Conservation (phyloP, 306 rosid species). For the Cyclanthera cordifolia region DNA sequence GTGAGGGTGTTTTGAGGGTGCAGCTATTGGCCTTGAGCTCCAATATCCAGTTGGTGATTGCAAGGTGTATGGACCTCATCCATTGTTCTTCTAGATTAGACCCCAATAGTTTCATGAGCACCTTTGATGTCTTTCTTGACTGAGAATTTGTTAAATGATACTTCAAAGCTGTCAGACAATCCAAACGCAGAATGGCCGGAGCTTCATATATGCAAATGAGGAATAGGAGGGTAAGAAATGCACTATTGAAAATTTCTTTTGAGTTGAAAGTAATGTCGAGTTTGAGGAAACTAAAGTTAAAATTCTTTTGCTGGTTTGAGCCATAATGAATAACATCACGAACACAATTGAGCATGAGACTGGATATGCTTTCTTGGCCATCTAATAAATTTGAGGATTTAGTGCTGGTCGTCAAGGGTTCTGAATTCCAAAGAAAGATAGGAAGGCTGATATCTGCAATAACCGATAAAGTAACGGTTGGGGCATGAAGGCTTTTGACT, state of each 20-base stretch:
- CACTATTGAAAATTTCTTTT: conserved; percentile 47
- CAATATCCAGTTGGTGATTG: conserved; percentile 68
- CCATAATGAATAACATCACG: conserved; percentile 69
- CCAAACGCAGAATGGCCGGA: conserved; percentile 44
- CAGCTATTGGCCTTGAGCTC: conserved; percentile 38
- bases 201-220: conserved; percentile 76
- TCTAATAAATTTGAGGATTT: conserved; percentile 19
- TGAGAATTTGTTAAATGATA: conserved; percentile 27
- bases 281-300: conserved; percentile 37
- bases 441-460: conserved; percentile 54
- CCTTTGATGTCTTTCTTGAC: conserved; percentile 40
- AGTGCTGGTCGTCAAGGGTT: conserved; percentile 36
- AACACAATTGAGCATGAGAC: conserved; percentile 46
- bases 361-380: conserved; percentile 30
- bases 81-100: conserved; percentile 75
- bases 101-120: conserved; percentile 59
- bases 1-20: conserved; percentile 46
- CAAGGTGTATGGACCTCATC: conserved; percentile 84
- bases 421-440: conserved; percentile 68
- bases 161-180: conserved; percentile 38
- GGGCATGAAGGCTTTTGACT: conserved; percentile 33
- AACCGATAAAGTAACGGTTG: conserved; percentile 34
- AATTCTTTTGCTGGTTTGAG: conserved; percentile 29
- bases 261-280: conserved; percentile 31
- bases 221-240: conserved; percentile 55